Evolutionary conservation across 1,139 yeast species (phyloP).

Genomic region (Kurtzmaniella quercitrusa): DNA sequence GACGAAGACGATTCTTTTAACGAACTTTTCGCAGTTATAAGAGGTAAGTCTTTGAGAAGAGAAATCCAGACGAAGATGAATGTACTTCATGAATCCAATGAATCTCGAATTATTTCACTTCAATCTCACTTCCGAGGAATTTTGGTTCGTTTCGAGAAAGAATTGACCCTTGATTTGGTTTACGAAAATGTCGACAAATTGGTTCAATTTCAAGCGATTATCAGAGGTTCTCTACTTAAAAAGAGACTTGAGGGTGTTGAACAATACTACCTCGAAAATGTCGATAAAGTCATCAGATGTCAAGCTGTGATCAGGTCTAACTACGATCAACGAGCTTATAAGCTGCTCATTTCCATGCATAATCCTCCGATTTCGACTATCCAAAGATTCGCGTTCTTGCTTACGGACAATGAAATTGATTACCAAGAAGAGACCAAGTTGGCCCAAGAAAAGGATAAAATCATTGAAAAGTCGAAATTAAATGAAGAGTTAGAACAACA

Average conservation of each 20-base stretch:
- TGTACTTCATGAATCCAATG: constrained; percentile 19
- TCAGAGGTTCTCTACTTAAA: constrained; percentile 46
- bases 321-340: constrained; percentile 70
- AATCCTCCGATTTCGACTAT: constrained; percentile 81
- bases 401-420: constrained; percentile 73
- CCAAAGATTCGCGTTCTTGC: constrained; percentile 68
- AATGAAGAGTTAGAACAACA: constrained; percentile 70
- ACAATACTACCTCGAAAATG: constrained; percentile 51
- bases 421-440: constrained; percentile 73
- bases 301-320: constrained; percentile 73
- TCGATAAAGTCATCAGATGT: constrained; percentile 58
- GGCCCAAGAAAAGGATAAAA: constrained; percentile 63
- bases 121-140: constrained; percentile 45
- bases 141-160: constrained; percentile 47
- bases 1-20: constrained; percentile 36
- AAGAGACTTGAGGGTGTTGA: constrained; percentile 34
- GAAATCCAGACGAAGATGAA: constrained; percentile 18
- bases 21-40: constrained; percentile 38
- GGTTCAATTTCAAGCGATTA: constrained; percentile 44
- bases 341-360: constrained; percentile 59
- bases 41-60: constrained; percentile 41
- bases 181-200: constrained; percentile 40
- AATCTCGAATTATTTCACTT: constrained; percentile 21
- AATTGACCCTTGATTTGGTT: constrained; percentile 49
- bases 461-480: constrained; percentile 56